phyloP scores from a whole-genome alignment of 495 filamentous ascomycete species.

The Lichina pygmaea region DNA sequence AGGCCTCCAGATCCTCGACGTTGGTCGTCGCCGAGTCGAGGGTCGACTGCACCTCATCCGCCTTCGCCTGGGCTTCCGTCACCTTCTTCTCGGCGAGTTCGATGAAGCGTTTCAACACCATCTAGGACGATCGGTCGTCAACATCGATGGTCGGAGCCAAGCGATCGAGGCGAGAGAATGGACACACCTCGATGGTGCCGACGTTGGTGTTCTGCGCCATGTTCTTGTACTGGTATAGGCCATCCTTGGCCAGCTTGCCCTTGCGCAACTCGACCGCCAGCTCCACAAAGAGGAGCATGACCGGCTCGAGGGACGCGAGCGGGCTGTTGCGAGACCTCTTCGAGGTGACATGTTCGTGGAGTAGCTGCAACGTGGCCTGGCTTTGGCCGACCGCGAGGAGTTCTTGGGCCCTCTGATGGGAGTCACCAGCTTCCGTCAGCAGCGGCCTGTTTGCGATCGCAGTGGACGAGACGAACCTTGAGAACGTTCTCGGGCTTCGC shows the following conservation, averaged over 20 bases:
- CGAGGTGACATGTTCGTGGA: conserved; percentile 97
- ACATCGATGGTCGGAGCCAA: not conserved
- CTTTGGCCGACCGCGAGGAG: conserved; percentile 92
- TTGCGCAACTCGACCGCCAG: conserved; percentile 89
- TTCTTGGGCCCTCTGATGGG: conserved; percentile 63
- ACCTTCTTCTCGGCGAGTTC: conserved; percentile 91
- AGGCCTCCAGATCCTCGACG: conserved; percentile 87
- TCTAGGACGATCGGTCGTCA: conserved; percentile 14
- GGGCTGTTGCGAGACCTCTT: conserved; percentile 94
- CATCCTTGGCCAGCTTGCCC: conserved; percentile 94
- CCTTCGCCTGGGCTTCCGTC: conserved; percentile 82
- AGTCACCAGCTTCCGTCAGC: conserved; percentile 2
- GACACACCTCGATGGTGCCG: conserved; percentile 70
- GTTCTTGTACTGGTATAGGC: conserved; percentile 98
- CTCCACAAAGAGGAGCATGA: conserved; percentile 94
- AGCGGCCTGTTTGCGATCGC: not conserved
- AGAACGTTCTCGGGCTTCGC: conserved; percentile 97
- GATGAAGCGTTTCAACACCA: conserved; percentile 92
- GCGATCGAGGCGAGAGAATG: not conserved
- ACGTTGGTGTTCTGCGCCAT: conserved; percentile 98
- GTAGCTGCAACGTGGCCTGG: conserved; percentile 68
- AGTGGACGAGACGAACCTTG: conserved; percentile 27
- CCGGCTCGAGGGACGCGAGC: conserved; percentile 86
- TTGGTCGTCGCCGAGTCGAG: conserved; percentile 49
- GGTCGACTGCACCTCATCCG: conserved; percentile 74